Conservation (phyloP, 345 rosid species). For the Citropsis articulata region DNA sequence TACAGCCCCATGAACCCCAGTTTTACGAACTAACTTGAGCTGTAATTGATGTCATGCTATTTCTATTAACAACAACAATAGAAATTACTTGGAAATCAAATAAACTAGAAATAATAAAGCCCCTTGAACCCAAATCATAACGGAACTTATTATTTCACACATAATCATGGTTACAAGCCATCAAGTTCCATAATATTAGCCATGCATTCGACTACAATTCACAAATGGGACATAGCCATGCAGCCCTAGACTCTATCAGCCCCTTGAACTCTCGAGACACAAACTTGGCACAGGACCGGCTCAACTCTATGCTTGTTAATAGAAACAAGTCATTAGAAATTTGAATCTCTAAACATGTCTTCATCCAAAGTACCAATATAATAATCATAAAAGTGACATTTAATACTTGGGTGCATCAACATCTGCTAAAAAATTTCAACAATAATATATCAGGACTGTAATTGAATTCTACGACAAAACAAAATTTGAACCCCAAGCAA, state of each 20-base stretch:
- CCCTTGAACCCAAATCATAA: background rate
- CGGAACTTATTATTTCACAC: no score
- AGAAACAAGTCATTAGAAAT: background rate
- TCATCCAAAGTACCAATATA: background rate
- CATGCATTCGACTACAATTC: no score
- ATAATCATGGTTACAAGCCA: no score
- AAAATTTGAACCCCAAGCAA: background rate
- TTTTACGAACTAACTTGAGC: no score
- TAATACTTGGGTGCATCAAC: background rate
- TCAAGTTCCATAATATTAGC: no score
- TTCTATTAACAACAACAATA: no score
- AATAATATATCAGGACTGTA: background rate
- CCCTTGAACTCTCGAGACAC: no score
- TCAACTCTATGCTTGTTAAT: background rate
- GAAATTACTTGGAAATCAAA: background rate
- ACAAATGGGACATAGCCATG: no score
- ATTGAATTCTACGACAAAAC: background rate
- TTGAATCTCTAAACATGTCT: background rate
- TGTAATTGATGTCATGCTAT: no score
- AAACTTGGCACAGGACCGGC: background rate
- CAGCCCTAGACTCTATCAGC: no score
- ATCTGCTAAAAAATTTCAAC: background rate
- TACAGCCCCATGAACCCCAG: background rate
- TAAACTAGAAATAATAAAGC: background rate
- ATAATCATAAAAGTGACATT: background rate